These are phyloP conservation scores for Mycena rosella DNA, from an alignment of 768 basidiomycete species.

Conservation along the genomic window DNA sequence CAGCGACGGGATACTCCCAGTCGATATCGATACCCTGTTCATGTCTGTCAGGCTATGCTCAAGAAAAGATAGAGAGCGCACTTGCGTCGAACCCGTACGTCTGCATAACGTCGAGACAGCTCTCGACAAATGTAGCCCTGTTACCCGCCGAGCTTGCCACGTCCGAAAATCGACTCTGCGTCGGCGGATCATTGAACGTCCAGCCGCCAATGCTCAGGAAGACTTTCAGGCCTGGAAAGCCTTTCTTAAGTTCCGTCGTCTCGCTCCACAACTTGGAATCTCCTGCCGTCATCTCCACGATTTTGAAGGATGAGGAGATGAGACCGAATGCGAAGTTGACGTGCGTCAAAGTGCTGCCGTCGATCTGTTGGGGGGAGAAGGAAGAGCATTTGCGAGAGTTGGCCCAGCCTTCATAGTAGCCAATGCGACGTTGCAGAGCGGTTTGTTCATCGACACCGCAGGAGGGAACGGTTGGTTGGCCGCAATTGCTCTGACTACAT, in stretches of 20 bases:
- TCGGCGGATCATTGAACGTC: slow-evolving; percentile 15
- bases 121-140: slow-evolving; percentile 41
- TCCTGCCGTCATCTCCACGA: slow-evolving; percentile 6
- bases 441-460: not conserved
- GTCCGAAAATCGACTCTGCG: not conserved
- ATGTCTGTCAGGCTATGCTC: slow-evolving; percentile 71
- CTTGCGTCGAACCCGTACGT: slow-evolving; percentile 12
- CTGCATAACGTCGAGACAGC: slow-evolving; percentile 66
- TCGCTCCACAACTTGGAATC: not conserved
- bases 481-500: slow-evolving; percentile 12
- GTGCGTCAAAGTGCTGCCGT: not conserved
- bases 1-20: slow-evolving; percentile 4
- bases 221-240: slow-evolving; percentile 56
- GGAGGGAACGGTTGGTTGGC: not conserved
- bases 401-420: slow-evolving; percentile 18
- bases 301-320: not conserved
- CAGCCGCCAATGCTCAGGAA: slow-evolving; percentile 8
- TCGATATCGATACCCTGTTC: slow-evolving; percentile 57
- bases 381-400: not conserved
- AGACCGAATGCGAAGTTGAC: slow-evolving; percentile 13
- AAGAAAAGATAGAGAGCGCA: slow-evolving; percentile 81
- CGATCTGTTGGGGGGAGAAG: not conserved
- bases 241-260: not conserved
- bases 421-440: slow-evolving; percentile 1
- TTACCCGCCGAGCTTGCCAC: not conserved